Evolutionary conservation across 2,329 filamentous ascomycete species (phyloP), one percentile per base, ranked within the genome.

Genomic region (Talaromyces sp.): DNA sequence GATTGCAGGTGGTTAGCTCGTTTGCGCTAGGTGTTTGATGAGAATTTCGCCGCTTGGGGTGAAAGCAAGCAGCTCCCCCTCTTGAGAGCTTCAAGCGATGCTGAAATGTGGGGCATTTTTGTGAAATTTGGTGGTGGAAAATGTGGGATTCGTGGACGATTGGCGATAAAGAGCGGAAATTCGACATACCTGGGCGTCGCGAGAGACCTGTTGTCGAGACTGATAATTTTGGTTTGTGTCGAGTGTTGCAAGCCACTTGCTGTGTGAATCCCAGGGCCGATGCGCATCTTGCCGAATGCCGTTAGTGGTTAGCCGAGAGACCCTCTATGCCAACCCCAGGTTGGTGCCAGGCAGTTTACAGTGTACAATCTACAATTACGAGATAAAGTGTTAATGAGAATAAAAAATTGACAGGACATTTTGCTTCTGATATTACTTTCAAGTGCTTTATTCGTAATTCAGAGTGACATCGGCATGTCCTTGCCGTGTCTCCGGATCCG

Each of bases 281-380:
- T 58, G 61, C 56, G 62, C 69, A 67, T 69, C 66, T 69, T 67
- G 67, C 74, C 73, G 72, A 77, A 77, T 75, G 74, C 71, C 72
- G 73, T 58, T 63, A 62, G 60, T 58, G 35, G 50, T 75, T 76
- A 76, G 74, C 74, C 65, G 70, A 66, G 69, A 62, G 69, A 62
- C 68, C 68, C 71, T 69, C 43, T 19, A 46, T 46, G n/a, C 43
- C 69, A 59, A 35, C 31, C 53, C 53, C 31, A 55, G 24, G 31
- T 38, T 55, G 43, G 21, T 38, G 43, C 19, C 43, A 46, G 43
- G 21, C 43, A 24, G n/a, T 43, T 14, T 21, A 46, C 17, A 11
- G 2, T 14, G 9, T 19, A 10, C 12, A 7, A 5, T 43, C 8
- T 31, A 51, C 14, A 31, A 43, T 24, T n/a, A n/a, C n/a, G n/a